Evolutionary conservation across 805 yeast genomes (phyloP), one percentile per base, ranked within the genome.

Genomic region (Lipomyces anomalus): DNA sequence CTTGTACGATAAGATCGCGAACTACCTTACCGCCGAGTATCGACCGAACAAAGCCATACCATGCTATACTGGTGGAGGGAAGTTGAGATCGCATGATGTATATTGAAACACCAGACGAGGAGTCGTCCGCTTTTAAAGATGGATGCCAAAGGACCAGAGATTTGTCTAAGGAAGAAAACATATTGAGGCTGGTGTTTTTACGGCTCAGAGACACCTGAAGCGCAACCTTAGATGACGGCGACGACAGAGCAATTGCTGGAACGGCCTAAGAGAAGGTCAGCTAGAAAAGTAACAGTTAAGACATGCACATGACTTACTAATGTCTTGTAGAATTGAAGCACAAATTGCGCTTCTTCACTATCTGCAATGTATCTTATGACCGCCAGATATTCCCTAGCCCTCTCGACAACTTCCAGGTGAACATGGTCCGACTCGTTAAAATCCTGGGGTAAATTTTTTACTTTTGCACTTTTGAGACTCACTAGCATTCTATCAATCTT

Each of bases 331-430:
- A 88, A 75, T 57, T 87, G 88, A 1, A 87, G 48, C 3, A 69
- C 61, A 0, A 86, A 58, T 0, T 94, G 89, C 6, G 67, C 63
- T 2, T 66, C 68, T 0, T 58, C 39, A n/a, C n/a, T n/a, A 46
- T 70, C 65, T 13, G 76, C 79, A 0, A 84, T 78, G n/a, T 76
- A 73, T 48, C 90, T 67, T 1, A 82, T 80, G 1, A 84, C 86
- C 2, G 84, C 82, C 22, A 78, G 67, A 59, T 79, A 85, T 60
- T 89, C 96, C 49, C 73, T 77, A 92, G 96, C 87, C 39, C 87
- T 66, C 46, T 84, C 89, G 6, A 71, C 50, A 1, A 84, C 72
- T 42, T 82, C 65, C 0, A 84, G 70, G 34, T 76, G 77, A 22
- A 70, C 68, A 1, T 72, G 66, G 46, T 76, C 79, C 6, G 64